Conservation (phyloP, 805 yeast species). For the Pichia pseudocactophila region DNA sequence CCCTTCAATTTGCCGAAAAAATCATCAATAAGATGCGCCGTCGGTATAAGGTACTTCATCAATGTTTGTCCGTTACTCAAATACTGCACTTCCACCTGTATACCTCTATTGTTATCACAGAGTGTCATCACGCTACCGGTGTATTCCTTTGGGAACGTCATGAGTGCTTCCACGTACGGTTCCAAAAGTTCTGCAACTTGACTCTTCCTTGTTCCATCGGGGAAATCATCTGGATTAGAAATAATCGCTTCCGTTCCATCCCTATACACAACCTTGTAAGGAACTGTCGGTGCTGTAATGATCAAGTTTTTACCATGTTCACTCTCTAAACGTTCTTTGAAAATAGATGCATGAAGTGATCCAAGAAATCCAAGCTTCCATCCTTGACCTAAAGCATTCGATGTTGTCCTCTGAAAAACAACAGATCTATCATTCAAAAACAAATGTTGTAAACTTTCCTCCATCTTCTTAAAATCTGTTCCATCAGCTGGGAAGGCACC, state of each 20-base stretch:
- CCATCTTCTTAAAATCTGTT: slow-evolving; percentile 76
- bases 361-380: slow-evolving; percentile 97
- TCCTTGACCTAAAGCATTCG: slow-evolving; percentile 92
- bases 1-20: slow-evolving; percentile 92
- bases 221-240: slow-evolving; percentile 91
- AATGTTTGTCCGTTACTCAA: slow-evolving; percentile 73
- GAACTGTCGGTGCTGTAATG: slow-evolving; percentile 93
- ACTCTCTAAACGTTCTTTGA: slow-evolving; percentile 81
- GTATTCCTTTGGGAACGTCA: slow-evolving; percentile 86
- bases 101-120: slow-evolving; percentile 78
- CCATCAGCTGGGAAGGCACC: slow-evolving; percentile 98
- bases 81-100: slow-evolving; percentile 70
- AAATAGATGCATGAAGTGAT: slow-evolving; percentile 89
- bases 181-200: slow-evolving; percentile 51
- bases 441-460: slow-evolving; percentile 81
- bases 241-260: slow-evolving; percentile 59
- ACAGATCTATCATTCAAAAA: slow-evolving; percentile 91
- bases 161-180: slow-evolving; percentile 83
- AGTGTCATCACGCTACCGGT: slow-evolving; percentile 79
- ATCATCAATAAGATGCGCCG: slow-evolving; percentile 87
- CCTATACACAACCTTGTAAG: slow-evolving; percentile 64
- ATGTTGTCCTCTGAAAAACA: slow-evolving; percentile 79
- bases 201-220: slow-evolving; percentile 42
- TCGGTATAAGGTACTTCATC: slow-evolving; percentile 71
- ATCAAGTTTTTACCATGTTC: slow-evolving; percentile 92